Percentiles rank a stretch among this genome's conserved stretches.
phyloP scores from a whole-genome alignment of 768 basidiomycete species.

The Amanita fuliginea region DNA sequence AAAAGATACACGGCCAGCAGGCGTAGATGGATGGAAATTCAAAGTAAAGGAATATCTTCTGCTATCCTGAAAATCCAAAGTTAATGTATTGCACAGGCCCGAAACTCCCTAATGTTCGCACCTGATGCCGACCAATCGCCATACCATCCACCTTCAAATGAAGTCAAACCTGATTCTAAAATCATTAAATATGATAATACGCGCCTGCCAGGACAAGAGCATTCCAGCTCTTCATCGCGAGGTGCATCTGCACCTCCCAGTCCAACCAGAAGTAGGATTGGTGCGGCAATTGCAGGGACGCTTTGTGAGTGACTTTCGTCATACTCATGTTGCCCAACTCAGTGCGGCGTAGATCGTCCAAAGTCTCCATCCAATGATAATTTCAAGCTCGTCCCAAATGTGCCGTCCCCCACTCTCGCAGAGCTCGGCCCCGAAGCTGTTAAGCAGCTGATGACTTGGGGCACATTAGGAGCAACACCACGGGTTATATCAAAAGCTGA shows the following conservation, averaged over 20 bases:
- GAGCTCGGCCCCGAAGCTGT: conserved; percentile 74
- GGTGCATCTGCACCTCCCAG: conserved; percentile 61
- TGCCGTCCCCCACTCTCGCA: conserved; percentile 82
- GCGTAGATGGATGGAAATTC: conserved; percentile 77
- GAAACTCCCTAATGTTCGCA: conserved; percentile 92
- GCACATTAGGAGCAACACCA: conserved; percentile 85
- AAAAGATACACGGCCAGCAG: conserved; percentile 62
- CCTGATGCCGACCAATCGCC: conserved; percentile 87
- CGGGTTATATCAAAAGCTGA: conserved; percentile 65
- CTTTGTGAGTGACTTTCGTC: conserved; percentile 50
- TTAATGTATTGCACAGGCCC: conserved; percentile 38
- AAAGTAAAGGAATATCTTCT: conserved; percentile 34
- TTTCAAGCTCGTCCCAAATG: conserved; percentile 71
- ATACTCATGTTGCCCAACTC: conserved; percentile 4
- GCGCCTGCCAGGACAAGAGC: conserved; percentile 65
- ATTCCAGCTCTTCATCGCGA: conserved; percentile 27
- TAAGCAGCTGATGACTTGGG: conserved; percentile 97
- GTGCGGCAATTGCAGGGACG: conserved; percentile 87
- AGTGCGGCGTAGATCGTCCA: conserved; percentile 40
- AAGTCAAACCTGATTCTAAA: conserved; percentile 31
- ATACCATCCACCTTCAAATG: conserved; percentile 37
- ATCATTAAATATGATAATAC: conserved; percentile 75
- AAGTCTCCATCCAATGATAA: conserved; percentile 40
- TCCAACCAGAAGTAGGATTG: conserved; percentile 83
- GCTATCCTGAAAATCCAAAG: background rate